phyloP scores from a whole-genome alignment of 2,329 filamentous ascomycete genomes.

The Exophiala calicioides region DNA sequence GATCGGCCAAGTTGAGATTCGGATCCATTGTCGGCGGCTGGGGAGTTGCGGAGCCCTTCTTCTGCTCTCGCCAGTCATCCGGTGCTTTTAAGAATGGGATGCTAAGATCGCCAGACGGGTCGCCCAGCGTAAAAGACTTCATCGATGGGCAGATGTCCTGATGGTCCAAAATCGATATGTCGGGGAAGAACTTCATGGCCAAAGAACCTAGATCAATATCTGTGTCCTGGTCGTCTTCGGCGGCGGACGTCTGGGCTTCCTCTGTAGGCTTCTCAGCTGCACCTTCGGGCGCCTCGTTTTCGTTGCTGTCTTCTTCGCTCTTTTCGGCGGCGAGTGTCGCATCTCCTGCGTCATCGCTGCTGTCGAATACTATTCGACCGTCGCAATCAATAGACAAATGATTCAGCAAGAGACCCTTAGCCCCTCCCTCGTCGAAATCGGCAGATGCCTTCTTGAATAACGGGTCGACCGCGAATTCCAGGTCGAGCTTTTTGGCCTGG shows the following conservation, averaged over 20 bases:
- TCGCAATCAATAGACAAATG: slow-evolving; percentile 93
- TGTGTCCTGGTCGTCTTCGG: slow-evolving; percentile 53
- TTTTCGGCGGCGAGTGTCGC: slow-evolving; percentile 43
- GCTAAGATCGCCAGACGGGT: slow-evolving; percentile 79
- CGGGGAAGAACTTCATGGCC: slow-evolving; percentile 80
- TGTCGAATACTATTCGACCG: slow-evolving; percentile 96
- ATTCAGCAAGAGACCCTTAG: slow-evolving; percentile 91
- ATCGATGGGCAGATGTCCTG: slow-evolving; percentile 94
- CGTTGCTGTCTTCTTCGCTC: slow-evolving; percentile 33
- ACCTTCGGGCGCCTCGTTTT: slow-evolving; percentile 46
- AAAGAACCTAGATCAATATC: slow-evolving; percentile 79
- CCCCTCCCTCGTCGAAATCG: slow-evolving; percentile 96
- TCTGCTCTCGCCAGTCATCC: slow-evolving; percentile 77
- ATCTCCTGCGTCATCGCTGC: slow-evolving; percentile 78
- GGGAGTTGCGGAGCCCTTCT: slow-evolving; percentile 49
- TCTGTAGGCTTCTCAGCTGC: slow-evolving; percentile 34
- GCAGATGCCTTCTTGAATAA: slow-evolving; percentile 99
- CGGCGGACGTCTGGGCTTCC: slow-evolving; percentile 44
- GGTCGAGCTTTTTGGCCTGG: slow-evolving; percentile 94
- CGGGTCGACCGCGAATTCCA: slow-evolving; percentile 94
- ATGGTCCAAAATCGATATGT: slow-evolving; percentile 72
- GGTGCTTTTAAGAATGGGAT: slow-evolving; percentile 88
- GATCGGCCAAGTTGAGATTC: slow-evolving; percentile 57
- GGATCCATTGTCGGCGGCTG: slow-evolving; percentile 20
- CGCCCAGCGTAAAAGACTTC: slow-evolving; percentile 88